phyloP scores from a whole-genome alignment of 2,329 filamentous ascomycete species.

The Colletotrichum liriopes region DNA sequence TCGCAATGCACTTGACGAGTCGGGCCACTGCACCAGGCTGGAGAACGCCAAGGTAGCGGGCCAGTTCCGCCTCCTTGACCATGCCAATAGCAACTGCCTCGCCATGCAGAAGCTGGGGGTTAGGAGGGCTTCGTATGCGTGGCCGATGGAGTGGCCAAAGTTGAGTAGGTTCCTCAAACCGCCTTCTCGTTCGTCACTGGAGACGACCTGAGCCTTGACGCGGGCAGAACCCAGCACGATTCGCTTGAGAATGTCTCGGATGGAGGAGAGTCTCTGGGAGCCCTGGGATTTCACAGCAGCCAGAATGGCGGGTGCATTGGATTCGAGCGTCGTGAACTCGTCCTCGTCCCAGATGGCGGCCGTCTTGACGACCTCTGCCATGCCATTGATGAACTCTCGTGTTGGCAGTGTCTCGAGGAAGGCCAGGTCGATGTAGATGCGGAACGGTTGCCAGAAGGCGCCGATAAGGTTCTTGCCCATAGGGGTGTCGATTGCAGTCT shows the following conservation, averaged over 20 bases:
- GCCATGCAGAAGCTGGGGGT: conserved; percentile 94
- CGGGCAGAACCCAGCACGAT: conserved; percentile 92
- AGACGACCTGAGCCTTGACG: conserved; percentile 95
- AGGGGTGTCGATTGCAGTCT: conserved; percentile 97
- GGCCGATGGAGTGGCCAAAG: conserved; percentile 97
- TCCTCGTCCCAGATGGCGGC: conserved; percentile 94
- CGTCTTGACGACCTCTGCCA: conserved; percentile 98
- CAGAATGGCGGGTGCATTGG: conserved; percentile 84
- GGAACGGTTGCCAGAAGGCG: conserved; percentile 94
- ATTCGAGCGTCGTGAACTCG: conserved; percentile 88
- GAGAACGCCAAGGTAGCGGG: conserved; percentile 88
- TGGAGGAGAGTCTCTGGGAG: conserved; percentile 74
- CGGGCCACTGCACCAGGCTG: conserved; percentile 90
- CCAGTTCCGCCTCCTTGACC: conserved; percentile 97
- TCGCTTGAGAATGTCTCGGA: conserved; percentile 79
- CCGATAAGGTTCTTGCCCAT: conserved; percentile 97
- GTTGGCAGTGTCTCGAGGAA: conserved; percentile 93
- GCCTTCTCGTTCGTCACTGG: conserved; percentile 93
- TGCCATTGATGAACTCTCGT: conserved; percentile 96
- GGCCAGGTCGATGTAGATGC: conserved; percentile 93
- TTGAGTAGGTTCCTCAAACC: conserved; percentile 95
- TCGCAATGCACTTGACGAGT: conserved; percentile 93
- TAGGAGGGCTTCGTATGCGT: conserved; percentile 95
- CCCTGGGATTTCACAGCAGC: conserved; percentile 74
- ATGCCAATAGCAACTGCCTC: conserved; percentile 98